Base-by-base conservation (phyloP, 2,329 filamentous ascomycete genomes). In the Talaromyces atroroseus region DNA sequence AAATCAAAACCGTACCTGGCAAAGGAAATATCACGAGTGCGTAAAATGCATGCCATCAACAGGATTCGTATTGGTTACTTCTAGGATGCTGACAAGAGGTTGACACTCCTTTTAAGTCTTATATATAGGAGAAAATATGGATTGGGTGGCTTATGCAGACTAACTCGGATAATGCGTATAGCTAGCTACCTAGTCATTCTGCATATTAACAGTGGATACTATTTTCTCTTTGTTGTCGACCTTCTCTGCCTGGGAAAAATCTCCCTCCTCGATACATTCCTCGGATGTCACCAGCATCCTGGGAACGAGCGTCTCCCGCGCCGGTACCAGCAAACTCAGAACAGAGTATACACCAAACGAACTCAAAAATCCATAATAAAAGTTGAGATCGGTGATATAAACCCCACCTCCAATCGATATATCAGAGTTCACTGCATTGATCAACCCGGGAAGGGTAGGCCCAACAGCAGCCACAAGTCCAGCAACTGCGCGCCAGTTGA, bases 401-500 rank as follows among this genome's bases (percentile, higher is more conserved):
- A 12, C 24, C n/a, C 24, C 46, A 7, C 46, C 46, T 8, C 46
- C 46, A 45, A 49, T 38, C 8, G 5, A 50, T n/a, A 50, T 42
- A 48, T 46, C 18, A 12, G 40, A 6, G 20, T 54, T 54, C n/a
- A 54, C 32, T 3, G 40, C 45, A 29, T 46, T 48, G 32, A 54
- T 48, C 10, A 54, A n/a, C 4, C 52, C 52, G 3, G 52, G 52
- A 20, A 54, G 40, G 20, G 52, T 48, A 34, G 52, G 52, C 42
- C 18, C 52, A 20, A 54, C 32, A 38, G 40, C 52, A 10, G 36
- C 44, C 10, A 48, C 21, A 26, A 46, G 26, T 12, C 23, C 20
- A 6, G 34, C 24, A 24, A 54, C 16, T 18, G 52, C 52, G 6
- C 52, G 52, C 52, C 52, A 54, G 36, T 54, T 54, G 11, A 54